These are phyloP conservation scores for Zymoseptoria brevis DNA, from an alignment of 2,329 filamentous ascomycete genomes.

Conservation along the genomic window DNA sequence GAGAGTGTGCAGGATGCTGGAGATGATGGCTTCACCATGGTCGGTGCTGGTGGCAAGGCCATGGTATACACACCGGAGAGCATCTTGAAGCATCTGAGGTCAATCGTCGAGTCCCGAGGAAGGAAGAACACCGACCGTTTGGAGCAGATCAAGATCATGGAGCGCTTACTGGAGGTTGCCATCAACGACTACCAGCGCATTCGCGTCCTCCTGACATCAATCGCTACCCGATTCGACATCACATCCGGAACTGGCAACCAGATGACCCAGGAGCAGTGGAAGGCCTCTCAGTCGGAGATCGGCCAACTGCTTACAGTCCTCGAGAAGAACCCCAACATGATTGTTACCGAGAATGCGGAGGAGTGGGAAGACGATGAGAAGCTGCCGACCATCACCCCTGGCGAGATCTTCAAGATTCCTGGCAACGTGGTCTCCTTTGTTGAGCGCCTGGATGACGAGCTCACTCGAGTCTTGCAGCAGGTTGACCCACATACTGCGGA, in stretches of 20 bases:
- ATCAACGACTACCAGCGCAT: constrained; percentile 89
- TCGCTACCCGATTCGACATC: constrained; percentile 91
- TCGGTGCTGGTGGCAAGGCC: constrained; percentile 81
- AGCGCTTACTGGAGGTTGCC: constrained; percentile 86
- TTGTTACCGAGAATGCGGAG: constrained; percentile 85
- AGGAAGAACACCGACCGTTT: constrained; percentile 96
- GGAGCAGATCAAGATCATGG: constrained; percentile 96
- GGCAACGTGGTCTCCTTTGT: constrained; percentile 92
- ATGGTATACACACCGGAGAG: constrained; percentile 92
- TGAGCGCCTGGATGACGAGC: constrained; percentile 92
- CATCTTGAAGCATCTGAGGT: constrained; percentile 92
- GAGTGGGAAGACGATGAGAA: constrained; percentile 99
- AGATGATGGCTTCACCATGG: constrained; percentile 80
- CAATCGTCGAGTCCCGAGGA: constrained; percentile 89
- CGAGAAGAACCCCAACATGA: constrained; percentile 67
- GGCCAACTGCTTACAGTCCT: constrained; percentile 68
- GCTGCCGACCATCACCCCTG: constrained; percentile 62
- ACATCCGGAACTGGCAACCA: constrained; percentile 68
- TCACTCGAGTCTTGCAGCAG: constrained; percentile 90
- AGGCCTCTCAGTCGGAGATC: constrained; percentile 83
- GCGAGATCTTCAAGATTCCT: constrained; percentile 80
- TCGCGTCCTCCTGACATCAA: constrained; percentile 79
- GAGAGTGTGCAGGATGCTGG: constrained; percentile 53
- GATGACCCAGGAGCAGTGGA: constrained; percentile 97
- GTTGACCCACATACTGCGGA: constrained; percentile 98